phyloP scores from a whole-genome alignment of 2,329 filamentous ascomycete species.

The Bimuria novae-zelandiae region DNA sequence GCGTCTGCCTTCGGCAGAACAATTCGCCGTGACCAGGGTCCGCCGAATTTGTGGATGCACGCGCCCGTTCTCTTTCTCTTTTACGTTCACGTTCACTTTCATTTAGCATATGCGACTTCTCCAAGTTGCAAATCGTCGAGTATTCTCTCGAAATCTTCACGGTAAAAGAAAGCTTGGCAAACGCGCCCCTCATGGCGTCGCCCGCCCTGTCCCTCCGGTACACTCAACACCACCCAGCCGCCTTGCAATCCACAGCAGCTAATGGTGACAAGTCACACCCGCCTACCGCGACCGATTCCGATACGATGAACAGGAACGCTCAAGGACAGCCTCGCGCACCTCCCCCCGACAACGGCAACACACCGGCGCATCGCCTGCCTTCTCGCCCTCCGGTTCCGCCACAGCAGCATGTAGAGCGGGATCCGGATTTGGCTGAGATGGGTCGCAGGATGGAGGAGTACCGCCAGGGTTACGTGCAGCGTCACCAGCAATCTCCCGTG shows the following conservation, averaged over 20 bases:
- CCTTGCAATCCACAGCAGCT: neutral
- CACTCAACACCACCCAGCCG: neutral
- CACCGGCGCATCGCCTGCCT: neutral
- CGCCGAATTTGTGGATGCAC: no score
- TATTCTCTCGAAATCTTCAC: neutral
- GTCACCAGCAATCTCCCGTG: neutral
- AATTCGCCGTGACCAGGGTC: no score
- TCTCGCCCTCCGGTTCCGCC: neutral
- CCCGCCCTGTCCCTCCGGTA: neutral
- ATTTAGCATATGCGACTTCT: neutral
- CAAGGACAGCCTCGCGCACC: neutral
- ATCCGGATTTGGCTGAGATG: neutral
- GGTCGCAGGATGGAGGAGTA: neutral
- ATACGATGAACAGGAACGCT: neutral
- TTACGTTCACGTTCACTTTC: neutral
- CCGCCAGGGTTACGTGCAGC: neutral
- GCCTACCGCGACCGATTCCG: neutral
- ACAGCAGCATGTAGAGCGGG: neutral
- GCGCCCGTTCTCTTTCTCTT: no score
- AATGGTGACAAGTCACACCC: neutral
- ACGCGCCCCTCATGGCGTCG: neutral
- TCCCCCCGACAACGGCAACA: neutral
- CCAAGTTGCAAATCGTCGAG: neutral
- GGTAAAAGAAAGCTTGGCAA: constrained; percentile 3
- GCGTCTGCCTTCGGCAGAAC: neutral